A percentile compares a stretch with the other conserved stretches of the same genome.
phyloP scores from a whole-genome alignment of 495 filamentous ascomycete species.

The Talaromyces adpressus region DNA sequence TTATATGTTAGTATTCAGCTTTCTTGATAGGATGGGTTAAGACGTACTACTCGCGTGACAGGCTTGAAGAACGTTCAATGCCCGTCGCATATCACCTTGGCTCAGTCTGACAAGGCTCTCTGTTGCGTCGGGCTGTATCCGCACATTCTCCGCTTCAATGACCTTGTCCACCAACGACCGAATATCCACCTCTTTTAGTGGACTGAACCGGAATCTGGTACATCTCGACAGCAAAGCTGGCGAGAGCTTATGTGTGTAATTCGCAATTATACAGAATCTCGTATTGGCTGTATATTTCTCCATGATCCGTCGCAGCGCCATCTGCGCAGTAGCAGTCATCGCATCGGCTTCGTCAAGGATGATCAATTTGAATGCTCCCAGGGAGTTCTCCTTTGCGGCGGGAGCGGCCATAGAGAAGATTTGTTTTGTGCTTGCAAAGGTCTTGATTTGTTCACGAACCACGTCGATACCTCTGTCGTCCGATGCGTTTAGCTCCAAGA shows the following conservation, averaged over 20 bases:
- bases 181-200: slow-evolving; percentile 83
- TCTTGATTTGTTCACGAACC: slow-evolving; percentile 98
- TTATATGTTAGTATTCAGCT: background rate
- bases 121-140: slow-evolving; percentile 70
- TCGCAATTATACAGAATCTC: slow-evolving; percentile 96
- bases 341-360: slow-evolving; percentile 97
- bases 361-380: slow-evolving; percentile 87
- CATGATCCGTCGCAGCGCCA: slow-evolving; percentile 96
- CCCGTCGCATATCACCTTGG: slow-evolving; percentile 93
- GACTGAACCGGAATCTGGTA: slow-evolving; percentile 92
- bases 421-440: slow-evolving; percentile 78
- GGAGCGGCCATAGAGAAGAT: slow-evolving; percentile 53
- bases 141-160: slow-evolving; percentile 77
- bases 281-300: slow-evolving; percentile 99
- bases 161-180: slow-evolving; percentile 78
- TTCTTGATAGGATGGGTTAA: slow-evolving; percentile 16
- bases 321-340: slow-evolving; percentile 95
- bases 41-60: slow-evolving; percentile 81
- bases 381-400: slow-evolving; percentile 35
- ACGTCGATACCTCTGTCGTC: slow-evolving; percentile 98
- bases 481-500: slow-evolving; percentile 92
- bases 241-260: slow-evolving; percentile 98
- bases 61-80: slow-evolving; percentile 91
- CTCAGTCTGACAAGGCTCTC: slow-evolving; percentile 78
- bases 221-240: slow-evolving; percentile 89